Conservation (phyloP, 2,329 filamentous ascomycete species). For the Thelonectria olida region DNA sequence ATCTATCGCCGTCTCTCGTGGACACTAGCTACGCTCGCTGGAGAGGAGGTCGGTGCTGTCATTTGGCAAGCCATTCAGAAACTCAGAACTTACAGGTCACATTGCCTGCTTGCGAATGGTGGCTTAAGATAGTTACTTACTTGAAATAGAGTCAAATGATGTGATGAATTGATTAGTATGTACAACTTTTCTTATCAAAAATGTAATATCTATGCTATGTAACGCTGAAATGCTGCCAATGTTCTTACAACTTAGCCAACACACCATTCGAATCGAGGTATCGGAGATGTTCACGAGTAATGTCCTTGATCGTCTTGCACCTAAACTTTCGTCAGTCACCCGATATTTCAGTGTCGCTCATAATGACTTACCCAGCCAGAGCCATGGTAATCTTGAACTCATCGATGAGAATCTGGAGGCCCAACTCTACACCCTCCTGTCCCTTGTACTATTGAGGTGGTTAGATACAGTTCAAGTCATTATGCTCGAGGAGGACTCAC, state of each 20-base stretch:
- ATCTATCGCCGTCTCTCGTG: no score
- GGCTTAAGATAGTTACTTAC: no score
- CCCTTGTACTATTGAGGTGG: conserved; percentile 34
- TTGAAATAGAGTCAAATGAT: no score
- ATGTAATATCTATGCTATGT: neutral
- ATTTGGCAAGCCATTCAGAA: no score
- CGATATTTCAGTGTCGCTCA: neutral
- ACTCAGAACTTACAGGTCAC: no score
- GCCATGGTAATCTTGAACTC: conserved; percentile 40
- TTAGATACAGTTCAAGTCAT: neutral
- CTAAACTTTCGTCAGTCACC: conserved; percentile 5
- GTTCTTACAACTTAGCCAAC: conserved; percentile 22
- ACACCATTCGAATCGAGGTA: conserved; percentile 27
- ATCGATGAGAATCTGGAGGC: conserved; percentile 47
- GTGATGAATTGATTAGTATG: neutral
- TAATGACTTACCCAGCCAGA: conserved; percentile 28
- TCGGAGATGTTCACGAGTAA: conserved; percentile 29
- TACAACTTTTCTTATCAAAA: neutral
- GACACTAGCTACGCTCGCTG: no score
- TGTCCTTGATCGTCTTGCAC: conserved; percentile 34
- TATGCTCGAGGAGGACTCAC: conserved; percentile 15
- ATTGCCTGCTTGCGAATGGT: no score
- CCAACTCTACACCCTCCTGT: conserved; percentile 42
- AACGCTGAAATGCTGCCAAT: conserved; percentile 1
- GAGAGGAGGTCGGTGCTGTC: no score